Base-by-base conservation (phyloP, 371 early-diverging fungal genomes). In the Rhizopus arrhizus region DNA sequence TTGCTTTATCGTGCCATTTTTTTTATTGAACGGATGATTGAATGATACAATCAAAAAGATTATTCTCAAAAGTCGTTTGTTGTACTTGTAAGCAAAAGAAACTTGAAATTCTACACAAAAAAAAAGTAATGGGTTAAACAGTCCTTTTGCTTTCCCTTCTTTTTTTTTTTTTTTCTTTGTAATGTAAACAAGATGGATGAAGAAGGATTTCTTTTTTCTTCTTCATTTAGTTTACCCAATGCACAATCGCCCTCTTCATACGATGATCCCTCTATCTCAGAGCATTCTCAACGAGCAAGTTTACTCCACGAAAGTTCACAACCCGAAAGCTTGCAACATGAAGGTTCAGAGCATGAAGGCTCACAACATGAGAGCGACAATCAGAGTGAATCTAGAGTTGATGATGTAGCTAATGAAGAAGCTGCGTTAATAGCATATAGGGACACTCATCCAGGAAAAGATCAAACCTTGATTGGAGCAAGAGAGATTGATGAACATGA, bases 401-500 rank as follows among this genome's bases (percentile, higher is more conserved):
- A 66, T 8, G 69, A 75, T 55, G 41, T 54, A 31, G 63, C 48
- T 22, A 59, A 62, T 33, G 75, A 77, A 49, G 56, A 45, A 9
- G 49, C 31, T 4, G 68, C 77, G 2, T 40, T 62, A 4, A 58
- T 49, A 3, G 52, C 75, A 2, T 80, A 77, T 22, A 53, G 62
- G 32, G 65, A 64, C 36, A 68, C 62, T 2, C 77, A 75, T 40
- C 80, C 80, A 1, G 67, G 65, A 16, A 59, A 59, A 22, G 56
- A 56, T 8, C 73, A 75, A 40, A 57, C 47, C 33, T 29, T 33
- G 2, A 41, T 64, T 4, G 83, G 83, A 51, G 78, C 74, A 36
- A 77, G 82, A 16, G 89, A 89, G 47, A 82, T 90, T 41, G 81
- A 82, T 0, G 69, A 73, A 5, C 55, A 70, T 38, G 76, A 77